Percentiles rank a stretch among this genome's conserved stretches.
These are phyloP conservation scores for Vitis riparia DNA, from an alignment of 164 flowering plant species.

Conservation along the genomic window DNA sequence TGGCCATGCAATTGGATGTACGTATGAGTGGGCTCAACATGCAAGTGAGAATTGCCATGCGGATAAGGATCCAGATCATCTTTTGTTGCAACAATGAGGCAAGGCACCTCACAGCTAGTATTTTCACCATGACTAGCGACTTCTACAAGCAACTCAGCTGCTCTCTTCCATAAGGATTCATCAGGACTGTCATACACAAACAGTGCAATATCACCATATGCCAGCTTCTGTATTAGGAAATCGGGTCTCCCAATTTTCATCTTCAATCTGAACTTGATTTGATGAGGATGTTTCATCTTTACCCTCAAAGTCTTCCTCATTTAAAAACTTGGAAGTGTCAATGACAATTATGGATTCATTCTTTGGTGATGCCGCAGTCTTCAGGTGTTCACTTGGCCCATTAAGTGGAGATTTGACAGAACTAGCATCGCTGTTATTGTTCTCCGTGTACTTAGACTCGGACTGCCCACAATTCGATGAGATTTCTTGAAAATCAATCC, in stretches of 20 bases:
- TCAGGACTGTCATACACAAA: no score
- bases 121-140: no score
- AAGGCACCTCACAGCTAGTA: no score
- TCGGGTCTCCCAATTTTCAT: conserved; percentile 34
- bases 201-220: not conserved
- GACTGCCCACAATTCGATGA: conserved; percentile 17
- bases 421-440: conserved; percentile 10
- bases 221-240: conserved; percentile 24
- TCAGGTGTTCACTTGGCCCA: conserved; percentile 25
- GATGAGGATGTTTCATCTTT: conserved; percentile 33
- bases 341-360: conserved; percentile 12
- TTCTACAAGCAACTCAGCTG: no score
- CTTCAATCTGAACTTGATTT: conserved; percentile 30
- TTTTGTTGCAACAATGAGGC: no score
- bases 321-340: conserved; percentile 14
- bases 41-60: no score
- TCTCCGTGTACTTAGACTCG: conserved; percentile 15
- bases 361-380: conserved; percentile 16
- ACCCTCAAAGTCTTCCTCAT: conserved; percentile 22
- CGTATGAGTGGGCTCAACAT: no score
- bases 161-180: no score
- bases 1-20: no score
- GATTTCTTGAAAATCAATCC: conserved; percentile 23
- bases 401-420: conserved; percentile 9
- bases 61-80: no score